These are phyloP conservation scores for Ogataea ganodermae DNA, from an alignment of 805 yeast species.

Conservation along the genomic window DNA sequence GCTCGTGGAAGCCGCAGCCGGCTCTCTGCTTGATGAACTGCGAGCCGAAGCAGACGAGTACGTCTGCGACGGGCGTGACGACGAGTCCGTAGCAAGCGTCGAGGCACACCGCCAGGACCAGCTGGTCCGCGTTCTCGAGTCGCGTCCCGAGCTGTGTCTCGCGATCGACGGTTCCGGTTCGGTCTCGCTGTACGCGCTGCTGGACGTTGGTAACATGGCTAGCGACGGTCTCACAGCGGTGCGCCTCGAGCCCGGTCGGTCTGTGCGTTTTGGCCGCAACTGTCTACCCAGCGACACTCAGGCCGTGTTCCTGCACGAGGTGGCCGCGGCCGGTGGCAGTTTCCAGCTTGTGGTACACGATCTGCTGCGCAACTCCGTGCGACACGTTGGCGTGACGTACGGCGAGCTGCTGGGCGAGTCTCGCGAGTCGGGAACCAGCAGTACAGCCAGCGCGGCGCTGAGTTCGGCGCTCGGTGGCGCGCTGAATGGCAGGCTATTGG, in stretches of 20 bases:
- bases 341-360: slow-evolving; percentile 51
- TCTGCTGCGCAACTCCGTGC: slow-evolving; percentile 35
- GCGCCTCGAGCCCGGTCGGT: slow-evolving; percentile 32
- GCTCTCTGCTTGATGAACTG: slow-evolving; percentile 22
- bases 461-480: not conserved
- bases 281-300: slow-evolving; percentile 35
- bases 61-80: not conserved
- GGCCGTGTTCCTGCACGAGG: slow-evolving; percentile 27
- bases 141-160: slow-evolving; percentile 42
- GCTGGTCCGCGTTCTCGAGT: slow-evolving; percentile 29
- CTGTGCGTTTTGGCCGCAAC: slow-evolving; percentile 27
- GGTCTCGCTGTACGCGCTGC: slow-evolving; percentile 47
- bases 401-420: slow-evolving; percentile 33
- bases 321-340: slow-evolving; percentile 25
- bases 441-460: slow-evolving; percentile 6
- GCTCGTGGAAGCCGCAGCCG: slow-evolving; percentile 34
- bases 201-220: slow-evolving; percentile 45
- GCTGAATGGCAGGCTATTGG: not conserved
- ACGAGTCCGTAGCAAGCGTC: slow-evolving; percentile 15
- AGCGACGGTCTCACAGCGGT: slow-evolving; percentile 53
- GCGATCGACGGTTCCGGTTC: slow-evolving; percentile 44
- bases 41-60: slow-evolving; percentile 16
- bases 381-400: slow-evolving; percentile 37
- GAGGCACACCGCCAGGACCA: slow-evolving; percentile 20
- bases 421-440: no score